phyloP scores from a whole-genome alignment of 139 green algal species.

The Penium margaritaceum region DNA sequence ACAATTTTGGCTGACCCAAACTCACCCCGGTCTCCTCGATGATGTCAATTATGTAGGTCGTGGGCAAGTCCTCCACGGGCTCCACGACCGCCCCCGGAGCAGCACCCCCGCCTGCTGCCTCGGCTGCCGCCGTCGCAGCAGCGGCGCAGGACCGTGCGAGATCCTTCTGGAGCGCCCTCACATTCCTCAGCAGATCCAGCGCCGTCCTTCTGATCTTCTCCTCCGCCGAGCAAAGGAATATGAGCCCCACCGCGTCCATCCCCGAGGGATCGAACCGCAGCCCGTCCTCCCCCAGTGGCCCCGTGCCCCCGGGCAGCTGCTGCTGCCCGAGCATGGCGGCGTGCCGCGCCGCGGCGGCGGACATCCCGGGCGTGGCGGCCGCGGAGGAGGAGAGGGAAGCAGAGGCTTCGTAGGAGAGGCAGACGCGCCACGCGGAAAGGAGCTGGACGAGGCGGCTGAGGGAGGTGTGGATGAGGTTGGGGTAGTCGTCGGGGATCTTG shows the following conservation, averaged over 20 bases:
- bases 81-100: neutral
- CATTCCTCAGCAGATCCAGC: conserved; percentile 38
- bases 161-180: conserved; percentile 47
- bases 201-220: conserved; percentile 42
- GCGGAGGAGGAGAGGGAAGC: conserved; percentile 1
- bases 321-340: neutral
- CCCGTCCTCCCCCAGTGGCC: neutral
- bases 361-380: neutral
- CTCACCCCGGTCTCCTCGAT: conserved; percentile 60
- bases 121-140: too few species aligned
- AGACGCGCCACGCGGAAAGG: conserved; percentile 17
- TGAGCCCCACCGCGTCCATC: conserved; percentile 57
- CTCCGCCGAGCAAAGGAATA: conserved; percentile 53
- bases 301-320: neutral
- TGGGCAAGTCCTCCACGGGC: neutral
- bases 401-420: conserved; percentile 45
- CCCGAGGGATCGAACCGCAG: conserved; percentile 53
- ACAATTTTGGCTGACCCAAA: too few species aligned
- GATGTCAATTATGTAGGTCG: conserved; percentile 64
- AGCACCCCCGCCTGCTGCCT: too few species aligned
- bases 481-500: conserved; percentile 62
- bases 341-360: neutral
- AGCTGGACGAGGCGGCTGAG: conserved; percentile 47
- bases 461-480: conserved; percentile 52
- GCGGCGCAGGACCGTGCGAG: neutral